Percentiles rank a stretch among this genome's conserved stretches.
Conservation (phyloP, 2,329 filamentous ascomycete genomes). For the Aspergillus latus region DNA sequence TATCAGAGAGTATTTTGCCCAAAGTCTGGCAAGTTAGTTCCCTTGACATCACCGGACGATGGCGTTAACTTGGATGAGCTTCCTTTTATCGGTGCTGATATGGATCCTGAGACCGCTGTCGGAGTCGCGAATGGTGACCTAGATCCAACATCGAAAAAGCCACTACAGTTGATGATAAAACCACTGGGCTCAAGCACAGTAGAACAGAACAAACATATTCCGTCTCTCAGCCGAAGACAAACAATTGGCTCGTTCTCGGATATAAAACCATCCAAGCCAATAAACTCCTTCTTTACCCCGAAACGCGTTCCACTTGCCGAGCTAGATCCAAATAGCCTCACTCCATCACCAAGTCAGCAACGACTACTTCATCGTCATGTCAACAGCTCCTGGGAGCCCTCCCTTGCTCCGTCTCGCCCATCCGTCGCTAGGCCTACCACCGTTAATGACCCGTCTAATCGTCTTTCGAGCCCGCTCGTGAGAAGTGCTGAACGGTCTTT, state of each 20-base stretch:
- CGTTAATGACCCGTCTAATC: conserved; percentile 35
- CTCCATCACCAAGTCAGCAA: conserved; percentile 65
- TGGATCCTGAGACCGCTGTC: conserved; percentile 67
- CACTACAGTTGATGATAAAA: conserved; percentile 53
- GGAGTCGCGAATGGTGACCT: conserved; percentile 78
- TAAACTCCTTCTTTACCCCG: conserved; percentile 65
- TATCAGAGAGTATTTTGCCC: conserved; percentile 96
- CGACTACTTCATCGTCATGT: conserved; percentile 54
- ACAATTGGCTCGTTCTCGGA: conserved; percentile 49
- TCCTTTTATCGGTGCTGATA: conserved; percentile 74
- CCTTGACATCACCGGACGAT: conserved; percentile 66
- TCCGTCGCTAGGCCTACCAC: conserved; percentile 36
- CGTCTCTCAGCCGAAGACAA: conserved; percentile 40
- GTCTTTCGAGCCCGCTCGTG: conserved; percentile 43
- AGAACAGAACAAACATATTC: conserved; percentile 32
- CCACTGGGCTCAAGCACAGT: conserved; percentile 22
- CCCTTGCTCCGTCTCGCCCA: conserved; percentile 45
- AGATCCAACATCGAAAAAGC: conserved; percentile 83
- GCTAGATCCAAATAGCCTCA: conserved; percentile 66
- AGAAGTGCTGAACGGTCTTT: conserved; percentile 42
- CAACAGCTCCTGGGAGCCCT: conserved; percentile 56
- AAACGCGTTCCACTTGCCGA: conserved; percentile 65
- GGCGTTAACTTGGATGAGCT: conserved; percentile 67
- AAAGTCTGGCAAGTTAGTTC: conserved; percentile 65
- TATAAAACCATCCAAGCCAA: conserved; percentile 60